phyloP scores from a whole-genome alignment of 441 rosid genomes.

The Pelargonium citronellum region DNA sequence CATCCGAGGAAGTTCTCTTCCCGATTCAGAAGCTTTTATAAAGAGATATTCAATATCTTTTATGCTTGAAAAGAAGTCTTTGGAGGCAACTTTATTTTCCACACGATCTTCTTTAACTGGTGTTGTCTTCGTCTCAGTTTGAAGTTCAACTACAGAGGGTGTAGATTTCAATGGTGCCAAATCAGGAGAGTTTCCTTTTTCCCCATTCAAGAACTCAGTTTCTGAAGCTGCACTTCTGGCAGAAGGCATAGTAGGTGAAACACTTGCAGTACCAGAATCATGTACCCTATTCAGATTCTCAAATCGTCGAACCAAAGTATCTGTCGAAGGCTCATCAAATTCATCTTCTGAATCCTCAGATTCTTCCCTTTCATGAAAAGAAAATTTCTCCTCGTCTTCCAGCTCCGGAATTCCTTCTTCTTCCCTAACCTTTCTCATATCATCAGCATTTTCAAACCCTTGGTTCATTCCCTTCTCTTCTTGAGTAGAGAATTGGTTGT shows the following conservation, averaged over 20 bases:
- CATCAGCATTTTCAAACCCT: conserved; percentile 41
- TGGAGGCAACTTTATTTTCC: conserved; percentile 51
- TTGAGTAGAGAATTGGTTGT: conserved; percentile 49
- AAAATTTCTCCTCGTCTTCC: conserved; percentile 60
- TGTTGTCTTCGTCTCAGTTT: conserved; percentile 37
- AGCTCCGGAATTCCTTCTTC: conserved; percentile 58
- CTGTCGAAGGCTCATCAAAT: conserved; percentile 64
- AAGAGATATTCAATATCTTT: conserved; percentile 75
- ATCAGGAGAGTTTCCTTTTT: conserved; percentile 56
- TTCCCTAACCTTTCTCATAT: conserved; percentile 44
- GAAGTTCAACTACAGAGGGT: conserved; percentile 29
- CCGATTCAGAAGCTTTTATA: conserved; percentile 79
- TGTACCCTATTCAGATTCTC: conserved; percentile 65
- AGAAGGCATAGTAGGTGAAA: conserved; percentile 38
- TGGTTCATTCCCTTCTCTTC: conserved; percentile 39
- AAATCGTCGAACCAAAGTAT: conserved; percentile 72
- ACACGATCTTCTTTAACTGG: conserved; percentile 40
- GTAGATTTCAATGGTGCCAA: conserved; percentile 56
- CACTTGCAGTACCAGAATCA: conserved; percentile 33
- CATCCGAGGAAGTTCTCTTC: conserved; percentile 96
- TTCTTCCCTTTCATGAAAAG: conserved; percentile 47
- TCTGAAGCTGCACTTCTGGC: conserved; percentile 42
- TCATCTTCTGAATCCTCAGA: conserved; percentile 69
- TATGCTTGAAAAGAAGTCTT: conserved; percentile 78
- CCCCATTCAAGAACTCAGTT: conserved; percentile 42